Percentiles rank a stretch among this genome's conserved stretches.
These are phyloP conservation scores for Pyrenophora tritici-repentis DNA, from an alignment of 2,329 filamentous ascomycete genomes.

Conservation along the genomic window DNA sequence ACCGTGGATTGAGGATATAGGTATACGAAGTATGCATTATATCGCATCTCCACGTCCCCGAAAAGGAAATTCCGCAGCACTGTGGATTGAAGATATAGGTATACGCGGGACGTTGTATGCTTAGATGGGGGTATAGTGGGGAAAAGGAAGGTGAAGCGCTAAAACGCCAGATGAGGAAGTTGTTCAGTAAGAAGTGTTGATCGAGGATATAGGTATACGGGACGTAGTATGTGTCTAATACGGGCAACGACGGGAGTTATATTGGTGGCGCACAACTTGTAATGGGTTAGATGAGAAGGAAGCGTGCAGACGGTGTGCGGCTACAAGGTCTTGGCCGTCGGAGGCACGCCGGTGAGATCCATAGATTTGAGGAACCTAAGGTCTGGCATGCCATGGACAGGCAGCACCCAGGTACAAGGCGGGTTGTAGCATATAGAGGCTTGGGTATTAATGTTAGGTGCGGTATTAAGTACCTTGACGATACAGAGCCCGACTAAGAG, in stretches of 20 bases:
- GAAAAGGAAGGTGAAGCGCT: slow-evolving; percentile 4
- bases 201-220: no score
- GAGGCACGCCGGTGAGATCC: no score
- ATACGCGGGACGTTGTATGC: slow-evolving; percentile 23
- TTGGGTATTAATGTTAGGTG: not conserved
- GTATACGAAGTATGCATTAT: slow-evolving; percentile 35
- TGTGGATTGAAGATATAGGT: slow-evolving; percentile 40
- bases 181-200: not conserved
- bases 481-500: not conserved
- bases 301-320: not conserved
- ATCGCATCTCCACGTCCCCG: slow-evolving; percentile 8
- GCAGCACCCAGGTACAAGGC: no score
- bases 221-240: no score
- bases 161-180: not conserved
- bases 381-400: no score
- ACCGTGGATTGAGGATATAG: slow-evolving; percentile 42
- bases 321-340: not conserved
- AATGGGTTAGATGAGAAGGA: not conserved
- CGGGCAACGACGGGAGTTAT: no score
- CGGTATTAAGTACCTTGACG: not conserved
- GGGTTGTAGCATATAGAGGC: no score
- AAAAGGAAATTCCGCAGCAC: slow-evolving; percentile 8
- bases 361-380: no score
- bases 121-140: no score
- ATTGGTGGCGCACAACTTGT: not conserved